Evolutionary conservation across 768 basidiomycete species (phyloP).

Genomic region (Vararia minispora): DNA sequence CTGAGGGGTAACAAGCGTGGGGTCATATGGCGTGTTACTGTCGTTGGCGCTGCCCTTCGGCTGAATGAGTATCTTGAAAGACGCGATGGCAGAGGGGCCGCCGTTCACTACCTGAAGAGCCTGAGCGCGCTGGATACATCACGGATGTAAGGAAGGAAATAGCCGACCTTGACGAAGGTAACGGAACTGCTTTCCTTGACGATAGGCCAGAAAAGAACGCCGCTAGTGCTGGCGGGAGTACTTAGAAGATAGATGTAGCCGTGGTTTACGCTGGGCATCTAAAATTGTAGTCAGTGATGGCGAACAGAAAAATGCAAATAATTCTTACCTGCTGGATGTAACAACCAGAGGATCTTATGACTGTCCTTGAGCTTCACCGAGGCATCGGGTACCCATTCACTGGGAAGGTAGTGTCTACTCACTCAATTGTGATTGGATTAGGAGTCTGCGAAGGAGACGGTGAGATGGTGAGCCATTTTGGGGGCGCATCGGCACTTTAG

Average conservation of each 20-base stretch:
- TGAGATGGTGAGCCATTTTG: too few relatives aligned
- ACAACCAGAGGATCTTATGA: constrained; percentile 50
- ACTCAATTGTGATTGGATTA: constrained; percentile 54
- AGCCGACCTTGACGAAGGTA: constrained; percentile 44
- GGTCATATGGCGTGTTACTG: constrained; percentile 44
- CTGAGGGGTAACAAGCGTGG: constrained; percentile 35
- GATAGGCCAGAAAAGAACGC: constrained; percentile 55
- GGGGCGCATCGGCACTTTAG: too few relatives aligned
- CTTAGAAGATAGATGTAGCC: constrained; percentile 56
- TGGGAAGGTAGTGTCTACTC: too few relatives aligned
- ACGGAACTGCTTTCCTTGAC: constrained; percentile 22
- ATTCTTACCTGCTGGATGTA: constrained; percentile 58
- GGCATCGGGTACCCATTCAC: too few relatives aligned
- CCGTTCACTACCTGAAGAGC: too few relatives aligned
- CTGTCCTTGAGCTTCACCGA: too few relatives aligned
- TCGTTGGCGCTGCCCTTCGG: too few relatives aligned
- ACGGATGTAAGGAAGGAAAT: not conserved
- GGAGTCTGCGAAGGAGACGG: too few relatives aligned
- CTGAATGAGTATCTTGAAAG: too few relatives aligned
- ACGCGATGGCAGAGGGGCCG: too few relatives aligned
- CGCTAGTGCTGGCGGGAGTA: constrained; percentile 36
- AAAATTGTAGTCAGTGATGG: not conserved
- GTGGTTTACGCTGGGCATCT: constrained; percentile 55
- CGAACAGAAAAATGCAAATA: too few relatives aligned
- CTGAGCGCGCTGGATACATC: too few relatives aligned